A percentile compares a stretch with the other conserved stretches of the same genome.
Evolutionary conservation across 371 early-diverging fungal genomes (phyloP).

Genomic region (Mucor ambiguus): DNA sequence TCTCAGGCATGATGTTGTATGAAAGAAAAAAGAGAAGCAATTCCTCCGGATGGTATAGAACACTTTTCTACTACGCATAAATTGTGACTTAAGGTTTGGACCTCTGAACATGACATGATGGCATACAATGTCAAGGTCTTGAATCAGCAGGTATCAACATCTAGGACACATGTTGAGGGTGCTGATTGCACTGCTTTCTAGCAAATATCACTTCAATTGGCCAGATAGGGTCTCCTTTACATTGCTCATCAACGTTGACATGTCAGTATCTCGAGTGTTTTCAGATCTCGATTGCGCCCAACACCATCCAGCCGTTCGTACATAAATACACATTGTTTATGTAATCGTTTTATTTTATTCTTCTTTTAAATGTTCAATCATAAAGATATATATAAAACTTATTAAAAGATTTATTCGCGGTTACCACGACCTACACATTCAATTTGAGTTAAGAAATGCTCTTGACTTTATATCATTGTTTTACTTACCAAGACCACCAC

Average conservation of each 20-base stretch:
- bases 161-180: no score
- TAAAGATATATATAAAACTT: neutral
- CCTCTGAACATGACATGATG: neutral
- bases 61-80: slow-evolving; percentile 8
- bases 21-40: neutral
- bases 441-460: neutral
- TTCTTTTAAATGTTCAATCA: slow-evolving; percentile 1
- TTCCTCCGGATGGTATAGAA: neutral
- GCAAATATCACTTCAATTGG: neutral
- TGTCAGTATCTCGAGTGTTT: neutral
- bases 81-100: slow-evolving; percentile 7
- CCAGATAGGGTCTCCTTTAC: neutral
- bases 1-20: slow-evolving; percentile 1
- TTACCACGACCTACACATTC: slow-evolving; percentile 36
- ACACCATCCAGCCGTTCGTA: neutral
- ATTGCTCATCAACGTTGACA: neutral
- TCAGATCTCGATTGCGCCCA: neutral
- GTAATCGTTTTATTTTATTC: neutral
- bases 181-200: no score
- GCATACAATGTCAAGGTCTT: neutral
- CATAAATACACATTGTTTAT: neutral
- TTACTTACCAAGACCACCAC: slow-evolving; percentile 71
- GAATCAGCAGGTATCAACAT: neutral
- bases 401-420: slow-evolving; percentile 37
- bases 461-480: no score